These are phyloP conservation scores for Sergeia podlipaevii DNA, from an alignment of 208 protist genomes.

Conservation along the genomic window DNA sequence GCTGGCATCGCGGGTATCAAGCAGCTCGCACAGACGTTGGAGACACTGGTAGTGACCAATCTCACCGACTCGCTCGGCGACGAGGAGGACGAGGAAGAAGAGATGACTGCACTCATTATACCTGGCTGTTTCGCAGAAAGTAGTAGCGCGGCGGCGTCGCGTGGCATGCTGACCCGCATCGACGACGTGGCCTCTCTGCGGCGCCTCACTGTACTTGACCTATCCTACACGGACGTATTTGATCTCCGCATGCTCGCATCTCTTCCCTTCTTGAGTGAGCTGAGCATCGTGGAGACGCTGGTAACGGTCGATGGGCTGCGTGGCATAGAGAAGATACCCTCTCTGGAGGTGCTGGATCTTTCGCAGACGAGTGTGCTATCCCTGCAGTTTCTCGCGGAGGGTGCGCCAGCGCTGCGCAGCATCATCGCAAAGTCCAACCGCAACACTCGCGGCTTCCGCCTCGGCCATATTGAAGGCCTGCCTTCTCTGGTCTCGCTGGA, in stretches of 20 bases:
- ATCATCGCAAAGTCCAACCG: constrained; percentile 48
- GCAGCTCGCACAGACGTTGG: constrained; percentile 35
- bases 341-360: constrained; percentile 46
- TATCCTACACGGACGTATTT: constrained; percentile 54
- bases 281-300: constrained; percentile 54
- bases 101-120: neutral
- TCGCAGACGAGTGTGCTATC: constrained; percentile 72
- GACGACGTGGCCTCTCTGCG: constrained; percentile 20
- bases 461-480: constrained; percentile 44
- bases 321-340: constrained; percentile 47
- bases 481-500: constrained; percentile 46
- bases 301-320: constrained; percentile 62
- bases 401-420: constrained; percentile 27
- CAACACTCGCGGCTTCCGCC: constrained; percentile 45
- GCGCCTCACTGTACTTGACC: constrained; percentile 25
- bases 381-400: constrained; percentile 50
- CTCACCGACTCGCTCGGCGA: constrained; percentile 25
- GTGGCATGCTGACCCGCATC: constrained; percentile 37
- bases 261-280: constrained; percentile 23
- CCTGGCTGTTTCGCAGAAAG: constrained; percentile 8
- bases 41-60: constrained; percentile 58
- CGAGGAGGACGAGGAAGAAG: constrained; percentile 15
- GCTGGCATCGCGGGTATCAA: constrained; percentile 41
- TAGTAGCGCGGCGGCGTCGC: neutral
- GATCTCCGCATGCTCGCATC: constrained; percentile 37